Evolutionary conservation across 2,329 filamentous ascomycete genomes (phyloP), one percentile per base, ranked within the genome.

Genomic region (Stagonosporopsis vannaccii): DNA sequence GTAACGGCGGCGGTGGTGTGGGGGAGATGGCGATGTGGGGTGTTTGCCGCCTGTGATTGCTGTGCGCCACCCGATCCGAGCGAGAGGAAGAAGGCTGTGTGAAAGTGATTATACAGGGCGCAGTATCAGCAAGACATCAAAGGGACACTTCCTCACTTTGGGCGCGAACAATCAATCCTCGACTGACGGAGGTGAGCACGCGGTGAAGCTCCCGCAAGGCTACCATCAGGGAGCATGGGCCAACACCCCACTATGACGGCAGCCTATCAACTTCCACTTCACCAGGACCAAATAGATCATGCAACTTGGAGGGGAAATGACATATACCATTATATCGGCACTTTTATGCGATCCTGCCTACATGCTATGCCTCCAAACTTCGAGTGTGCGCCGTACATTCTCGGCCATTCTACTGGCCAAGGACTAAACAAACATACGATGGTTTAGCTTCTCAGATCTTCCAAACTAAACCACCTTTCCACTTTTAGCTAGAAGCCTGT

Each of bases 151-250:
- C 6, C n/a, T 12, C 37, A 13, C n/a, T 15, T 9, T 35, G 39
- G 45, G 51, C 39, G 42, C 23, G 45, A 35, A 22, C 15, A 25
- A 22, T 35, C 56, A 55, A 61, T 62, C 42, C 54, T 57, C 48
- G 53, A 50, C 51, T 48, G 39, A 32, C 39, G 50, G 51, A 59
- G 56, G 58, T 62, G 43, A 60, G 40, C 35, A 43, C 19, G 25
- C 48, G 19, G 37, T 35, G 32, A 50, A 67, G 63, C 66, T 69
- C 55, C 37, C 55, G 54, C 64, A 58, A 65, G 68, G 68, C 67
- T 63, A 42, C 66, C 48, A 52, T 61, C 32, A 23, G 6, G 49
- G 56, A 58, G 60, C 49, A 43, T 56, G 47, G 51, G 50, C 56
- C 58, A 60, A 28, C 52, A 58, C 55, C 51, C 55, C 58, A 46